phyloP scores from a whole-genome alignment of 768 basidiomycete species.

The Sistotremastrum suecicum region DNA sequence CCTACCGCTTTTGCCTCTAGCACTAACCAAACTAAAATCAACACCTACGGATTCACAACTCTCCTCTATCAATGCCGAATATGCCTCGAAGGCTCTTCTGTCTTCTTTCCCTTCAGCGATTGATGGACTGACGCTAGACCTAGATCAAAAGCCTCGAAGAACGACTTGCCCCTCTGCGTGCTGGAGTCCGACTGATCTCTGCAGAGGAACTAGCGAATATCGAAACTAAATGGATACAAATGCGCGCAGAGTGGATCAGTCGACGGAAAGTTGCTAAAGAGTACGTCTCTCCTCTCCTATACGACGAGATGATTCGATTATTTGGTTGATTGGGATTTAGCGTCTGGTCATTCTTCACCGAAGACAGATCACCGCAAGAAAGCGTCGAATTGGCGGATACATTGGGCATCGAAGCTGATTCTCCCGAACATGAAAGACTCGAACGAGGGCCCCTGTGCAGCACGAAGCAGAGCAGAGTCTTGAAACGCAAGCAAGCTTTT shows the following conservation, averaged over 20 bases:
- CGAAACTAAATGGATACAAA: constrained; percentile 62
- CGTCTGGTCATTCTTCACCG: constrained; percentile 61
- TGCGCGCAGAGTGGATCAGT: constrained; percentile 70
- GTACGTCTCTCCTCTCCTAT: constrained; percentile 28
- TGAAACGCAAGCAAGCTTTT: no score
- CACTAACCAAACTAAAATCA: constrained; percentile 45
- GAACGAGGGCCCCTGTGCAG: constrained; percentile 50
- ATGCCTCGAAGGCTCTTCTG: constrained; percentile 3
- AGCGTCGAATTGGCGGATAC: constrained; percentile 54
- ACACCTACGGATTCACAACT: constrained; percentile 63
- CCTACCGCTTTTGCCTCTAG: constrained; percentile 22
- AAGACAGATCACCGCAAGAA: constrained; percentile 53
- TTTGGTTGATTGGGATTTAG: constrained; percentile 22
- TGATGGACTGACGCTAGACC: constrained; percentile 4
- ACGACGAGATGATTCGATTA: background rate
- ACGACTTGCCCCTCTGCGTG: constrained; percentile 50
- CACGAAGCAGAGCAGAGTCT: no score
- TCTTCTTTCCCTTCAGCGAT: constrained; percentile 4
- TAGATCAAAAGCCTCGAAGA: constrained; percentile 36
- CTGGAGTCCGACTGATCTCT: constrained; percentile 54
- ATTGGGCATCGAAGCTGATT: constrained; percentile 70
- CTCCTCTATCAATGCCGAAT: constrained; percentile 32
- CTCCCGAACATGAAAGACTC: constrained; percentile 49
- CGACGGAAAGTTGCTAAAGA: constrained; percentile 63
- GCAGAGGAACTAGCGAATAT: constrained; percentile 54